These are phyloP conservation scores for Fusarium liriodendri DNA, from an alignment of 2,329 filamentous ascomycete genomes.

Conservation along the genomic window DNA sequence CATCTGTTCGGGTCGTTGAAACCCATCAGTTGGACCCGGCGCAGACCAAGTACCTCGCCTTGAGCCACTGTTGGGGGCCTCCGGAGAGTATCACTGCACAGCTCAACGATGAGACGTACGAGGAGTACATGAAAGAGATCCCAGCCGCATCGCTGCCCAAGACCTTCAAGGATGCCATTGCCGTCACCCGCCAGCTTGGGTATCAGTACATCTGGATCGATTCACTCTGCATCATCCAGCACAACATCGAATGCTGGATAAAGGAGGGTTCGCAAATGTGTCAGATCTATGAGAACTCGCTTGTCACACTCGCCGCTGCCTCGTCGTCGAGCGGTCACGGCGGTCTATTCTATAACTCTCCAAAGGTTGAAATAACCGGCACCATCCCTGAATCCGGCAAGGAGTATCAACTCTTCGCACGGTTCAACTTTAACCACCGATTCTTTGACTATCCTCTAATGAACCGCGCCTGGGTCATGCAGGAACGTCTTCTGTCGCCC, in stretches of 20 bases:
- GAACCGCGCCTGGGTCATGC: slow-evolving; percentile 5
- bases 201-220: not conserved
- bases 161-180: not conserved
- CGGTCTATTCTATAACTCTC: not conserved
- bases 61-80: slow-evolving; percentile 5
- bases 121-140: not conserved
- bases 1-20: not conserved
- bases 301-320: not conserved
- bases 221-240: slow-evolving; percentile 1
- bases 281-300: not conserved
- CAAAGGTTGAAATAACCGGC: not conserved
- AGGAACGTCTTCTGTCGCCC: not conserved
- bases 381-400: not conserved
- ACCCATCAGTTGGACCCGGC: not conserved
- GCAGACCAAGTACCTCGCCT: not conserved
- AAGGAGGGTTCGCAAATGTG: not conserved
- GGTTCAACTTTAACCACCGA: slow-evolving; percentile 1
- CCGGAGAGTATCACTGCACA: not conserved
- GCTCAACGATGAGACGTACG: not conserved
- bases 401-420: not conserved
- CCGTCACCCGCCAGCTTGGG: not conserved
- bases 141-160: not conserved
- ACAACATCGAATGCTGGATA: not conserved
- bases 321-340: not conserved
- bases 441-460: slow-evolving; percentile 4